Base-by-base conservation (phyloP, 495 filamentous ascomycete species). In the Penicillium malachiteum region DNA sequence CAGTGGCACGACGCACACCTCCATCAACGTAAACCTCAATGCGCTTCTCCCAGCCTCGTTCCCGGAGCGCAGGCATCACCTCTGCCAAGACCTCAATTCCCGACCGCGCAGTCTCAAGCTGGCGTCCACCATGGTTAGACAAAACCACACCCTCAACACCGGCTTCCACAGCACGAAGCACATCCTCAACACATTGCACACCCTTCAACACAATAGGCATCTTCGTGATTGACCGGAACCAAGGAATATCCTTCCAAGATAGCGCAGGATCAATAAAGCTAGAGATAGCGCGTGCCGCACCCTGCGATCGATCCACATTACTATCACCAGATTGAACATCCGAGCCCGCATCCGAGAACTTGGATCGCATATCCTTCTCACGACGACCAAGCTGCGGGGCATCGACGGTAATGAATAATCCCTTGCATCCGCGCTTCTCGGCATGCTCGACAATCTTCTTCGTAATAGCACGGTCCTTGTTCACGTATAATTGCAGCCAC, bases 401-500 rank as follows among this genome's bases (percentile, higher is more conserved):
- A 65, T 99, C 94, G 41, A 99, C 94, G 5, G 94, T 99, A 74
- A 99, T 97, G 79, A 97, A 97, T 7, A 99, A 82, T 7, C 88
- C 94, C 74, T 93, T 96, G 79, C 93, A 96, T 30, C 94, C 95
- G 52, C 93, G 87, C 63, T 78, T 78, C 71, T 97, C 95, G 60
- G 95, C 95, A 70, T 97, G 91, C 71, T 89, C 66, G 18, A 99
- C 87, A 63, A 99, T 97, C 54, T 84, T 80, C 73, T 90, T 82
- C 21, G 94, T 99, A 67, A 97, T 92, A 41, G 79, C 83, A 48
- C 95, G 87, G 77, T 99, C 87, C 69, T 96, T 93, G 81, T 99
- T 99, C 52, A 99, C 94, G 76, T 99, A 99, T 0, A 99, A 82
- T 72, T 99, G 94, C 46, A 99, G 77, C 95, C 95, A 97, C 71